These are phyloP conservation scores for Sporothrix schenckii DNA, from an alignment of 2,329 filamentous ascomycete species.

Conservation along the genomic window DNA sequence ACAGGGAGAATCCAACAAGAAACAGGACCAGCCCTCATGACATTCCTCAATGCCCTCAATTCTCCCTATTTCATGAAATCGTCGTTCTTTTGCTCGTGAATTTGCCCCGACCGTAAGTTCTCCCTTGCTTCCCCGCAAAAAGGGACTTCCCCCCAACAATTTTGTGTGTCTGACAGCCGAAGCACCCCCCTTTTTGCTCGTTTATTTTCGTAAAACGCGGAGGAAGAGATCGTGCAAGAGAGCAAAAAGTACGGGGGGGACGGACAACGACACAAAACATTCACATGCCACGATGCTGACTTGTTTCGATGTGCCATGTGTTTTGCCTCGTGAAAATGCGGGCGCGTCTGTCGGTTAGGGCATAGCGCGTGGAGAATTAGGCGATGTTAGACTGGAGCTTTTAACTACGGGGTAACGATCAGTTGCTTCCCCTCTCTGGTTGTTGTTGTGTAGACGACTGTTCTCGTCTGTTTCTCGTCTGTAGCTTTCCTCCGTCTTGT, in stretches of 20 bases:
- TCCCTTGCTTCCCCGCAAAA: slow-evolving; percentile 15
- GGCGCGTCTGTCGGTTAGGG: not conserved
- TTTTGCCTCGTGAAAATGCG: slow-evolving; percentile 16
- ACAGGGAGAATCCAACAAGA: not conserved
- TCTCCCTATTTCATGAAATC: not conserved
- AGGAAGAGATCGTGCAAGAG: not conserved
- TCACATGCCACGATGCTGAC: not conserved
- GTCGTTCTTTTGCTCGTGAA: slow-evolving; percentile 16
- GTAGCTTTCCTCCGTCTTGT: not conserved
- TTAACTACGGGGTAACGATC: no score
- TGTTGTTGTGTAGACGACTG: not conserved
- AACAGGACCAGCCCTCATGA: not conserved
- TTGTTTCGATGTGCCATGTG: not conserved
- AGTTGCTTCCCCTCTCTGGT: not conserved
- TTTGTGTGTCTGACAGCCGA: not conserved
- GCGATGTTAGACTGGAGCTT: not conserved
- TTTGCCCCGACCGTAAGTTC: not conserved
- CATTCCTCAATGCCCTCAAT: not conserved
- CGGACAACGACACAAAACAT: not conserved
- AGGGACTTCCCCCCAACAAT: not conserved
- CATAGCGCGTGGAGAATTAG: not conserved
- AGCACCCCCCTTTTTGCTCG: not conserved
- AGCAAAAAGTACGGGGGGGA: not conserved
- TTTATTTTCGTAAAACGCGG: slow-evolving; percentile 4
- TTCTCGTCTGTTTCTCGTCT: no score